Evolutionary conservation across 208 protist species (phyloP), one percentile per base, ranked within the genome.

Genomic region (Leptomonas seymouri): DNA sequence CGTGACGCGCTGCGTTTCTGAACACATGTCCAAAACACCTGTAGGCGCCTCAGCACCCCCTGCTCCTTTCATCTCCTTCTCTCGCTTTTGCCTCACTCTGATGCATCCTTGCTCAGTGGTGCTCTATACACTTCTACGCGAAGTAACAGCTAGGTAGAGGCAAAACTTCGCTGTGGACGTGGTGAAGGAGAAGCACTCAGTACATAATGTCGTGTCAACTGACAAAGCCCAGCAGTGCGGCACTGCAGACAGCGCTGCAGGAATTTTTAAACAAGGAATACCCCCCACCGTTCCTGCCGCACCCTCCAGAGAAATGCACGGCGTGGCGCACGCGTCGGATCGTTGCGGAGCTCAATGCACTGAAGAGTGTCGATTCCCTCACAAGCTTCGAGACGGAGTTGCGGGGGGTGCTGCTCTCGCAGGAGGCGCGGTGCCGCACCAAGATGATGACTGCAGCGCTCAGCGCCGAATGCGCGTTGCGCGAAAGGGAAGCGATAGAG

Each of bases 311-410:
- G 9, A 70, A 58, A 23, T 50, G 46, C 28, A 58, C 67, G 27
- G 73, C 75, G 39, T 91, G 84, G 85, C 72, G 85, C 16, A 82
- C 88, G 7, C 80, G 88, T 53, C 75, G 76, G 42, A 79, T 93
- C 8, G 62, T 91, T 1, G 50, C 80, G 14, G 80, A 93, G 63
- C 76, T 93, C 18, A 83, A 76, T 34, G 72, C 76, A 15, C 39
- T 89, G 6, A 72, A 62, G 23, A 78, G 73, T 31, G 20, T 79
- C 20, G 68, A 61, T 1, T 69, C 64, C 2, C 48, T 90, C 20
- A 21, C 56, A 30, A 56, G 56, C 8, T 80, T 67, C n/a, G 88
- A 93, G 60, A 58, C 75, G 21, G 69, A 91, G 54, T 51, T 93
- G 44, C 82, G 88, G 25, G 66, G 58, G 8, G 66, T 90, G 2